phyloP scores from a whole-genome alignment of 2,329 filamentous ascomycete species.

The Diplodia intermedia region DNA sequence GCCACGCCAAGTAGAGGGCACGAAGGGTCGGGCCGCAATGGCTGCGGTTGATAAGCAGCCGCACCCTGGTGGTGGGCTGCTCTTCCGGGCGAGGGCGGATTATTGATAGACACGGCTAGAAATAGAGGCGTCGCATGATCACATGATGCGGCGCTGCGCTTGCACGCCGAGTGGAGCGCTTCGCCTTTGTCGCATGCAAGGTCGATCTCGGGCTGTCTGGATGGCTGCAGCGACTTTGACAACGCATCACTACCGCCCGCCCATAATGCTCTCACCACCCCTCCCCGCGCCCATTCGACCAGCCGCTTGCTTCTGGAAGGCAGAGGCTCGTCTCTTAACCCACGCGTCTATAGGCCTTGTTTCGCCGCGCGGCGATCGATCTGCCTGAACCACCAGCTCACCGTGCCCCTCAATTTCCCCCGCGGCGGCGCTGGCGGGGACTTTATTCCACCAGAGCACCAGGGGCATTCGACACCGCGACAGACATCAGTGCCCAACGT shows the following conservation, averaged over 20 bases:
- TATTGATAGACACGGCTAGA: constrained; percentile 27
- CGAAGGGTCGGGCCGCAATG: constrained; percentile 29
- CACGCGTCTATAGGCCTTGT: constrained; percentile 22
- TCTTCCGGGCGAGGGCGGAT: neutral
- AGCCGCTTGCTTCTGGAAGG: constrained; percentile 18
- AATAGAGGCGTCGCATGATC: constrained; percentile 23
- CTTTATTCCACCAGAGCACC: constrained; percentile 1
- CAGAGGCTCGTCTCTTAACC: constrained; percentile 5
- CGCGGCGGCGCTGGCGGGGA: constrained; percentile 15
- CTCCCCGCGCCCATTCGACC: constrained; percentile 18
- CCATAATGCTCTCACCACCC: constrained; percentile 14
- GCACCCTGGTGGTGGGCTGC: constrained; percentile 7
- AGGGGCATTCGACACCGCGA: neutral
- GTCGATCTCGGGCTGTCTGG: constrained; percentile 24
- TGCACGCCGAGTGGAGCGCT: constrained; percentile 23
- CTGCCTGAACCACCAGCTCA: neutral
- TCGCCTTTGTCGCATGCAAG: neutral
- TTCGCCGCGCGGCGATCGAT: constrained; percentile 17
- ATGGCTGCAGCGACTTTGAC: constrained; percentile 15
- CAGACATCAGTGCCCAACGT: constrained; percentile 17
- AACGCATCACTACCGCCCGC: constrained; percentile 26
- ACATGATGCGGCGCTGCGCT: constrained; percentile 28
- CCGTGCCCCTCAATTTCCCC: constrained; percentile 6
- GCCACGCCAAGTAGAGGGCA: constrained; percentile 13
- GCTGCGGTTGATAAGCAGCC: constrained; percentile 19